Percentiles rank a stretch among this genome's conserved stretches.
These are phyloP conservation scores for Colletotrichum plurivorum DNA, from an alignment of 2,329 filamentous ascomycete genomes.

Conservation along the genomic window DNA sequence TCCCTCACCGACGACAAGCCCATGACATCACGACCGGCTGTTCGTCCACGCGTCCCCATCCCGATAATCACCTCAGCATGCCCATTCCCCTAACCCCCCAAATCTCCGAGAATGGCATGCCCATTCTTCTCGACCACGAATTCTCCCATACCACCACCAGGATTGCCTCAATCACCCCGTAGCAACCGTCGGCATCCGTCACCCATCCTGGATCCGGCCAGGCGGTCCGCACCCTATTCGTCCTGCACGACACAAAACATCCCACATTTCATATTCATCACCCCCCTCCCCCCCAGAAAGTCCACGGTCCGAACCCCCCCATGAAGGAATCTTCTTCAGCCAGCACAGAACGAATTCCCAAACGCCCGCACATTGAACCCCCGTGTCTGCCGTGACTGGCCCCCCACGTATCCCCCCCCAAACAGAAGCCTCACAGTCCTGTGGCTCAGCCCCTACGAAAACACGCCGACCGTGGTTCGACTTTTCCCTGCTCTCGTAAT, in stretches of 20 bases:
- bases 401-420: not conserved
- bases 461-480: conserved; percentile 32
- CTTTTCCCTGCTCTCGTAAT: conserved; percentile 28
- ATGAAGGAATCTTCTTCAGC: not conserved
- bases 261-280: too few species aligned
- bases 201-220: not conserved
- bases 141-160: not conserved
- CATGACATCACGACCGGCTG: conserved; percentile 35
- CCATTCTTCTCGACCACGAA: not conserved
- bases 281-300: not conserved
- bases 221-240: conserved; percentile 9
- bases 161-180: not conserved
- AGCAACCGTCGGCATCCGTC: not conserved
- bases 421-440: not conserved
- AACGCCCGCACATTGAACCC: not conserved
- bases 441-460: conserved; percentile 20
- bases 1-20: conserved; percentile 1
- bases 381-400: not conserved
- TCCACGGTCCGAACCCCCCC: not conserved
- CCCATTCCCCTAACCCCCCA: not conserved
- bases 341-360: too few species aligned
- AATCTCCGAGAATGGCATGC: conserved; percentile 19
- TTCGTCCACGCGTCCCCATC: conserved; percentile 6
- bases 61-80: conserved; percentile 18
- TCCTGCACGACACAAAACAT: not conserved